Conservation (phyloP, 768 basidiomycete species). For the Tricholoma sp. region DNA sequence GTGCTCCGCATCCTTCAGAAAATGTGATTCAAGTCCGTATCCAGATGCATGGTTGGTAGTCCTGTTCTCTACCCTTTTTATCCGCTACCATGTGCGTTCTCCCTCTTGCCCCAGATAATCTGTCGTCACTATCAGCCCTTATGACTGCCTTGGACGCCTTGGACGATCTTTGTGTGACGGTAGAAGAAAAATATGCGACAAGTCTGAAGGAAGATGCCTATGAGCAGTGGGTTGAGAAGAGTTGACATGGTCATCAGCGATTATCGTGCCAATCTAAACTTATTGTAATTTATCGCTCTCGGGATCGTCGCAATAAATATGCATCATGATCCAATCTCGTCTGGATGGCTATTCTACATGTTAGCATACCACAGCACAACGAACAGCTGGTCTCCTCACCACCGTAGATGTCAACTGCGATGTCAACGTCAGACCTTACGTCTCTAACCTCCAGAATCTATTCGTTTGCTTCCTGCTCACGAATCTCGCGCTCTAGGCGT, state of each 20-base stretch:
- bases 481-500: conserved; percentile 70
- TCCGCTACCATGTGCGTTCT: neutral
- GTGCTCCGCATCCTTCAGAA: conserved; percentile 95
- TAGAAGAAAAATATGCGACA: conserved; percentile 62
- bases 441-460: neutral
- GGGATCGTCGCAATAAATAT: neutral
- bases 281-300: neutral
- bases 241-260: conserved; percentile 26
- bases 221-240: conserved; percentile 69
- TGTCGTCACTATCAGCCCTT: conserved; percentile 83
- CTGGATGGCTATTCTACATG: neutral
- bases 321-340: neutral
- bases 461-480: conserved; percentile 58
- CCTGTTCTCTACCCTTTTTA: neutral
- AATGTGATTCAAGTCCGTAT: conserved; percentile 95
- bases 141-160: conserved; percentile 72
- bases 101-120: conserved; percentile 51
- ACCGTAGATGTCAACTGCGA: neutral
- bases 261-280: conserved; percentile 5
- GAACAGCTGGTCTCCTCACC: neutral
- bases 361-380: neutral
- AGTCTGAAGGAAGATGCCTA: conserved; percentile 52
- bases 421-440: no score
- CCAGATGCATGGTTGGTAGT: conserved; percentile 93
- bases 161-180: conserved; percentile 66